Evolutionary conservation across 345 rosid species (phyloP), one percentile per base, ranked within the genome.

Genomic region (Hibiscus syriacus): DNA sequence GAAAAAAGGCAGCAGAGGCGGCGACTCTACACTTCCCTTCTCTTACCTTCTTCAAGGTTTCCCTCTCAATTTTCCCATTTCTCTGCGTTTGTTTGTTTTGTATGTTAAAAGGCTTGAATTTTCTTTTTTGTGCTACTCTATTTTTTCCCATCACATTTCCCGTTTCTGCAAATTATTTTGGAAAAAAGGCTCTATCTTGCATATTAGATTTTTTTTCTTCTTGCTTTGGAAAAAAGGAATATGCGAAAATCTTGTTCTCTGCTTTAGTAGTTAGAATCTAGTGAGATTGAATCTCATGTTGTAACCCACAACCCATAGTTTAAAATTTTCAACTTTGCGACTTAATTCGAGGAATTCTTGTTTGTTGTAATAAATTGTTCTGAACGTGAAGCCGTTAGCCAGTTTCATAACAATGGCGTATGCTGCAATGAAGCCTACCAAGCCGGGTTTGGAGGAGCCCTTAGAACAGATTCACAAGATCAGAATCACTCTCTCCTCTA

Each of bases 401-500:
- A 30, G 53, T 55, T 32, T 12, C 32, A 6, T 34, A 74, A 71
- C 56, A 6, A 79, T 83, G 86, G 82, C 86, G 30, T 81, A 80
- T 66, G 69, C 75, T 68, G 78, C 83, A 14, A 80, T 80, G 76
- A 83, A 83, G 63, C 85, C 80, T 0, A 64, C 77, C 0, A 88
- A 88, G 70, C 76, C 86, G 2, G 95, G 91, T 29, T 75, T 86
- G 56, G 95, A 86, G 68, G 95, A 86, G 13, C 23, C 88, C 0
- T 78, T 78, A 20, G 92, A 80, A 74, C 85, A 83, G 76, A 79
- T 85, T 72, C 91, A 89, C 60, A 86, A 85, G 82, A 89, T 89
- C 71, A 79, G 92, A 29, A 88, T 88, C 82, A 84, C 92, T 26
- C 89, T 88, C 2, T 86, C 89, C 63, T 88, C 94, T 10, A 88